Percentiles rank a stretch among this genome's conserved stretches.
Evolutionary conservation across 768 basidiomycete genomes (phyloP).

Genomic region (Pisolithus marmoratus): DNA sequence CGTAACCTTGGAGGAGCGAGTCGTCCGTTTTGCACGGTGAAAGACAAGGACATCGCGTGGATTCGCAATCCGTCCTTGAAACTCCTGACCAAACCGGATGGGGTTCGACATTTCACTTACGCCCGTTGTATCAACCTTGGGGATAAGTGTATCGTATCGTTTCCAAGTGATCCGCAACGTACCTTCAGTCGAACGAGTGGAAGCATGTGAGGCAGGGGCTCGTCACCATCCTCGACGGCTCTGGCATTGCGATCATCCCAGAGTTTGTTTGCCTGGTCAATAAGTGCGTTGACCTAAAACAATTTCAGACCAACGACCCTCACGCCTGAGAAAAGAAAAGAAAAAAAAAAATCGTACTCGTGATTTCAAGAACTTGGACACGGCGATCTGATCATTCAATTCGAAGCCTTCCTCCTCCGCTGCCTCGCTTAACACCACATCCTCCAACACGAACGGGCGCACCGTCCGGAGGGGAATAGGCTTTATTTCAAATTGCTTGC

Average conservation of each 20-base stretch:
- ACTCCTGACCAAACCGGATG: constrained; percentile 94
- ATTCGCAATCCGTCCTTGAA: constrained; percentile 86
- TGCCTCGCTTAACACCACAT: constrained; percentile 66
- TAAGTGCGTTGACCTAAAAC: constrained; percentile 2
- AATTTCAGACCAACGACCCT: background rate
- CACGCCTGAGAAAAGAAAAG: too few relatives aligned
- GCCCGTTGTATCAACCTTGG: constrained; percentile 83
- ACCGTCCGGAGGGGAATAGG: constrained; percentile 88
- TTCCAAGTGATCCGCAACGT: background rate
- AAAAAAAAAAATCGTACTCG: constrained; percentile 59
- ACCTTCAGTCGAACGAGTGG: constrained; percentile 87
- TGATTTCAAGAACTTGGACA: constrained; percentile 72
- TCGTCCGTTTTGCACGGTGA: constrained; percentile 67
- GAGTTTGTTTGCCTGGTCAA: constrained; percentile 66
- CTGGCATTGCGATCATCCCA: constrained; percentile 73
- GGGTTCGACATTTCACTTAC: constrained; percentile 92
- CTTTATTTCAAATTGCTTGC: constrained; percentile 79
- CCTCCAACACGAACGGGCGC: constrained; percentile 89
- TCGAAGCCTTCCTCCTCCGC: constrained; percentile 76
- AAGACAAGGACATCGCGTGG: constrained; percentile 91
- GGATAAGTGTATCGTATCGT: background rate
- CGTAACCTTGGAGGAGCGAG: constrained; percentile 45
- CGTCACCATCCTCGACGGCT: constrained; percentile 58
- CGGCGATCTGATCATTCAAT: constrained; percentile 74
- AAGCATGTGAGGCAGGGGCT: constrained; percentile 63